Base-by-base conservation (phyloP, 1,284 basidiomycete genomes). In the Mixia osmundae region DNA sequence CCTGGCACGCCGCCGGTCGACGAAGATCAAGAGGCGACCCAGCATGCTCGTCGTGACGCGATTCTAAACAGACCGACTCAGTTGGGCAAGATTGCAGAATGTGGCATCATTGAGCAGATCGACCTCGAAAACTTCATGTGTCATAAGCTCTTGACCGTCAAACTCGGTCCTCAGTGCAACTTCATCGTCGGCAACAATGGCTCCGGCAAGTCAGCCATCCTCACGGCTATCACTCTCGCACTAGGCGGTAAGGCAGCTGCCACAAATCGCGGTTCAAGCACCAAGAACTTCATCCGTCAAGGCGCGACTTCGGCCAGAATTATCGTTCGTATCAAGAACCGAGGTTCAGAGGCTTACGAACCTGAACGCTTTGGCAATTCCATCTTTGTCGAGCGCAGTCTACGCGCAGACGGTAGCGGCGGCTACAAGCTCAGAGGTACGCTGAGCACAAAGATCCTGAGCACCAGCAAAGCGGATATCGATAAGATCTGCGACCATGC, bases 141-240 rank as follows among this genome's bases (percentile, higher is more conserved):
- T n/a, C n/a, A n/a, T n/a, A n/a, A n/a, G n/a, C n/a, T n/a, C n/a
- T n/a, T n/a, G n/a, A n/a, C n/a, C n/a, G n/a, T n/a, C n/a, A n/a
- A n/a, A n/a, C n/a, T n/a, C n/a, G n/a, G n/a, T n/a, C n/a, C n/a
- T n/a, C n/a, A n/a, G n/a, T n/a, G n/a, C n/a, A n/a, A 97, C 59
- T 95, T 97, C 53, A 76, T 99, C 46, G 89, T 94, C 39, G 91
- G 91, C 65, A 59, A 54, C 63, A 68, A 67, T 48, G 64, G 65
- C 28, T 50, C 82, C 57, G 87, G 91, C 10, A 97, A 97, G 60
- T 89, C 80, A 52, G 87, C 91, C 1, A 72, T 94, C 26, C 64
- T 97, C 23, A 85, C 89, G 6, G 91, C 76, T 2, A 72, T 99
- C 44, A 83, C 83, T 2, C 68, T 97, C 14, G 87, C 80, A 3